These are phyloP conservation scores for Glaciozyma martinii DNA, from an alignment of 768 basidiomycete genomes.

Conservation along the genomic window DNA sequence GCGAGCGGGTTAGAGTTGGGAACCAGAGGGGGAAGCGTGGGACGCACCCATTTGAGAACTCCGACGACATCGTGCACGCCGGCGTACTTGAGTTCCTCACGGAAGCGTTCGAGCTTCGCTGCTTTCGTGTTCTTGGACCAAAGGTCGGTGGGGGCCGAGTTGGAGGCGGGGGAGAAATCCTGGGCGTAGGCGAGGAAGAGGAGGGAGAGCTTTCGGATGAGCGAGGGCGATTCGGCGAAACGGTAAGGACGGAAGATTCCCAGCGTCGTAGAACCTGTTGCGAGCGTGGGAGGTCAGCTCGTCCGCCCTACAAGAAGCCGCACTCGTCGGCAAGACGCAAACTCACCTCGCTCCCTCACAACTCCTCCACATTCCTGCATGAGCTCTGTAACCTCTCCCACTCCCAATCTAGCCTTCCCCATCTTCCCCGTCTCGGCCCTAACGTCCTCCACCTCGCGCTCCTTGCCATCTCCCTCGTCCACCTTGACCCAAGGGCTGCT, in stretches of 20 bases:
- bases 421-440: too few relatives aligned
- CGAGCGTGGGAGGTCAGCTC: too few relatives aligned
- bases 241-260: conserved; percentile 29
- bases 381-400: too few relatives aligned
- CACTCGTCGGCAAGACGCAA: not conserved
- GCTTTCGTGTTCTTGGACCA: conserved; percentile 13
- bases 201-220: conserved; percentile 10
- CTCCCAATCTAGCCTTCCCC: too few relatives aligned
- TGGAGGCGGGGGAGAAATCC: not conserved
- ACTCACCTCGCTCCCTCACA: conserved; percentile 10
- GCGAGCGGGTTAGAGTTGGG: not conserved
- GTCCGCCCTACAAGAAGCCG: not conserved
- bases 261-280: conserved; percentile 19
- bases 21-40: not conserved
- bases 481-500: too few relatives aligned
- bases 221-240: conserved; percentile 5
- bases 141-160: not conserved
- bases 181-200: conserved; percentile 25
- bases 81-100: conserved; percentile 24
- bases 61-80: conserved; percentile 22
- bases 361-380: not conserved
- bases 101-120: conserved; percentile 17
- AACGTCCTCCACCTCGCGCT: too few relatives aligned
- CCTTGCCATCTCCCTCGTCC: too few relatives aligned
- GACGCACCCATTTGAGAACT: conserved; percentile 27